phyloP scores from a whole-genome alignment of 2,329 filamentous ascomycete species.

The Trichoderma lentiforme region DNA sequence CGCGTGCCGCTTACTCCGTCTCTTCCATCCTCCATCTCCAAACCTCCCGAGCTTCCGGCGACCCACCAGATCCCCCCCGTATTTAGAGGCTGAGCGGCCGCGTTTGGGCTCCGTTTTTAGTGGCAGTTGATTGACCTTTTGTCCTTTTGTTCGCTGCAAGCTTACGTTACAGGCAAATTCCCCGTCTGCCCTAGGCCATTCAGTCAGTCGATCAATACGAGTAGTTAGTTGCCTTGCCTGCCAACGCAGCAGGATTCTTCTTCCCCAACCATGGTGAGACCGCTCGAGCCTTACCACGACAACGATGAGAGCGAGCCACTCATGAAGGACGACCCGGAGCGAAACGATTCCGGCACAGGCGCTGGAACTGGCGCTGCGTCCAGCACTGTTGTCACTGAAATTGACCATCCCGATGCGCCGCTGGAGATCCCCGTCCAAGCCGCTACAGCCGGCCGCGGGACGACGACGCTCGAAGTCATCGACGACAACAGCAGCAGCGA shows the following conservation, averaged over 20 bases:
- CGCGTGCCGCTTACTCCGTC: constrained; percentile 12
- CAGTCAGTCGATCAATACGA: background rate
- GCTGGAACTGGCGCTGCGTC: constrained; percentile 20
- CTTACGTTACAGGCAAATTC: constrained; percentile 3
- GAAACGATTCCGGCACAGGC: constrained; percentile 26
- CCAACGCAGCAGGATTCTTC: background rate
- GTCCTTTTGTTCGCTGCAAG: background rate
- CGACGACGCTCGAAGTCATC: constrained; percentile 40
- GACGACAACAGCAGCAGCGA: constrained; percentile 38
- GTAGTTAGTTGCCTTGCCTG: background rate
- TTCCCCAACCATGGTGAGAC: constrained; percentile 31
- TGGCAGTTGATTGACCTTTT: background rate
- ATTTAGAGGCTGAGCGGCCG: constrained; percentile 15
- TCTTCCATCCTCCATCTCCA: background rate
- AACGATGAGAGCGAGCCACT: constrained; percentile 39
- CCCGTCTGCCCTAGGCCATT: background rate
- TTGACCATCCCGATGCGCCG: constrained; percentile 43
- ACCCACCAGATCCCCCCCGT: constrained; percentile 11
- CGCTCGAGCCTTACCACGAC: constrained; percentile 30
- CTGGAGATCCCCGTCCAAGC: constrained; percentile 31
- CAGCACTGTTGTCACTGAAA: constrained; percentile 18
- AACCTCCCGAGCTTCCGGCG: constrained; percentile 14
- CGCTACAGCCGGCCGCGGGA: background rate
- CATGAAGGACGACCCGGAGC: constrained; percentile 36
- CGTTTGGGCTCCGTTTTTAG: background rate